These are phyloP conservation scores for Botryotinia globosa DNA, from an alignment of 2,329 filamentous ascomycete species.

Conservation along the genomic window DNA sequence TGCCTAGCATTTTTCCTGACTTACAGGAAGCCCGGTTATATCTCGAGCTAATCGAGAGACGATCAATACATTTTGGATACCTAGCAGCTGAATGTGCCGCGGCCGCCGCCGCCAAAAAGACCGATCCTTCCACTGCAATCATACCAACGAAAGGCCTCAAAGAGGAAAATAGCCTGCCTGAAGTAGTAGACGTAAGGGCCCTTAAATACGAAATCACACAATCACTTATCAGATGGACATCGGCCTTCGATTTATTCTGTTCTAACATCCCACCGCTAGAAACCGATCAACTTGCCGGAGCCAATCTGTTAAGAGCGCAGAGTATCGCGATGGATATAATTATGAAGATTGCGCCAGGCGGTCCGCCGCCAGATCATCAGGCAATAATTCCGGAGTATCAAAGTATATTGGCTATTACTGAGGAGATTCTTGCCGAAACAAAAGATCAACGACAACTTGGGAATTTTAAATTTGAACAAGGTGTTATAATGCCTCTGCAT, in stretches of 20 bases:
- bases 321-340: conserved; percentile 4
- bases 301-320: background rate
- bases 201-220: background rate
- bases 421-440: background rate
- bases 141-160: too few relatives aligned
- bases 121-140: background rate
- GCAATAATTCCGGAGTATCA: background rate
- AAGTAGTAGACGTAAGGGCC: background rate
- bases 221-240: background rate
- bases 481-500: conserved; percentile 12
- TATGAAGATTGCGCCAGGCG: background rate
- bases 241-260: background rate
- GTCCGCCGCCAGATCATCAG: background rate
- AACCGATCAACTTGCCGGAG: background rate
- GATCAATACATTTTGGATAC: conserved; percentile 24
- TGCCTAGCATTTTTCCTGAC: conserved; percentile 20
- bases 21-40: conserved; percentile 21
- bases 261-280: background rate
- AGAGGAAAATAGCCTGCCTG: background rate
- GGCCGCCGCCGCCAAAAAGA: background rate
- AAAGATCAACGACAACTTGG: conserved; percentile 9
- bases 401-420: background rate
- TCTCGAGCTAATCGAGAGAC: conserved; percentile 25
- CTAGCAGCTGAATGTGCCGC: background rate
- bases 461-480: conserved; percentile 12